Evolutionary conservation across 2,329 filamentous ascomycete species (phyloP), one percentile per base, ranked within the genome.

Genomic region (Diaporthe capsici): DNA sequence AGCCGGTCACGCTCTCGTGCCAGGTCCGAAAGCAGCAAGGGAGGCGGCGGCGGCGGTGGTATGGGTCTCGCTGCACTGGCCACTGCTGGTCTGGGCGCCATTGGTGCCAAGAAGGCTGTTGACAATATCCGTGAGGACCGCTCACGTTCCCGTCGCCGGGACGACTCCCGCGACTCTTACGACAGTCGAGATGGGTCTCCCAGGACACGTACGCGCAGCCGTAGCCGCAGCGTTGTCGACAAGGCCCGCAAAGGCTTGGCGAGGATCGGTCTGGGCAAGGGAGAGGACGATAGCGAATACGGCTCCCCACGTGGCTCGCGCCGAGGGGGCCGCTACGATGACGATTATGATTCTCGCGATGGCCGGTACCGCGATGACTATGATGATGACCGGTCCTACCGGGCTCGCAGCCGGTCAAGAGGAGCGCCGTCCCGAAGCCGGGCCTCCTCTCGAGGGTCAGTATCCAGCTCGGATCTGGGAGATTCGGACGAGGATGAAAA

Each of bases 1-100:
- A 95, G 93, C 25, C 89, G 93, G 58, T 95, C 93, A 78, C 91
- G 92, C 61, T 95, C 94, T 39, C 90, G 93, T 68, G 94, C 93
- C 3, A 88, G 90, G 28, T 88, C 90, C 75, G 90, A 91, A 71
- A 93, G 92, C 67, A 77, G 78, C 70, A 82, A 84, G 44, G 61
- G 61, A 28, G 84, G 85, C 51, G 82, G 86, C 31, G 84, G 86
- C 63, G 84, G 85, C 71, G 86, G 88, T 70, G 85, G 84, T 5
- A 85, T 83, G 57, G 90, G 90, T 44, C 87, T 92, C n/a, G 91
- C 91, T 31, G 91, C 90, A 37, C 85, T 93, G 58, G 91, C 91
- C 17, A 92, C 91, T 1, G 91, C 91, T 39, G 91, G 90, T 28
- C 81, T 93, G 4, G 91, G 90, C 72, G 91, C 90, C 12, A 78